Conservation (phyloP, 495 filamentous ascomycete genomes). For the Trichocladium uniseriatum region DNA sequence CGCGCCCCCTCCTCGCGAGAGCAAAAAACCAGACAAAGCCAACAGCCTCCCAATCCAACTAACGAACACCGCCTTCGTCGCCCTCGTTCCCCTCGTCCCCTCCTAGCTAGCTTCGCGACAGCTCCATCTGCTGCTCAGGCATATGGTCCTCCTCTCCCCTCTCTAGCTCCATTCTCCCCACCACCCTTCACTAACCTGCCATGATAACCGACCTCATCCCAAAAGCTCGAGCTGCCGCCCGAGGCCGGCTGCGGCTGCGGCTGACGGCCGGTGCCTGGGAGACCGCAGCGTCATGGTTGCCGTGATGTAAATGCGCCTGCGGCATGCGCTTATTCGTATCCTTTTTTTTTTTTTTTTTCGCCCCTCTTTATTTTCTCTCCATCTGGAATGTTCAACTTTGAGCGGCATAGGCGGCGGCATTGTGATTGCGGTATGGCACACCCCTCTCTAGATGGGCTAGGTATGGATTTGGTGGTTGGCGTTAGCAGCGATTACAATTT, state of each 20-base stretch:
- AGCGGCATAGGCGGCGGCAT: too few relatives aligned
- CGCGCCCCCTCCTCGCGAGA: too few relatives aligned
- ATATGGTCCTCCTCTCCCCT: conserved; percentile 14
- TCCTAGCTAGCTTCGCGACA: conserved; percentile 7
- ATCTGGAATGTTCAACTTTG: too few relatives aligned
- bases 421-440: too few relatives aligned
- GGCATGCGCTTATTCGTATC: neutral
- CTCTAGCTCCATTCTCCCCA: neutral
- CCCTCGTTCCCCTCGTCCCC: conserved; percentile 9
- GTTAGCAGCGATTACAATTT: too few relatives aligned
- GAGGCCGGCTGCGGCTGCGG: conserved; percentile 44
- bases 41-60: neutral
- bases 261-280: conserved; percentile 36
- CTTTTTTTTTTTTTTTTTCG: too few relatives aligned
- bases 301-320: conserved; percentile 15
- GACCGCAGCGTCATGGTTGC: conserved; percentile 40
- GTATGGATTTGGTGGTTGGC: too few relatives aligned
- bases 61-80: conserved; percentile 3
- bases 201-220: conserved; percentile 39
- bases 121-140: conserved; percentile 31
- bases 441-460: too few relatives aligned
- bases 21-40: neutral
- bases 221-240: conserved; percentile 32
- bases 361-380: too few relatives aligned
- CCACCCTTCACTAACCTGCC: neutral